Percentiles rank a stretch among this genome's conserved stretches.
phyloP scores from a whole-genome alignment of 495 filamentous ascomycete species.

The Aspergillus mulundensis region DNA sequence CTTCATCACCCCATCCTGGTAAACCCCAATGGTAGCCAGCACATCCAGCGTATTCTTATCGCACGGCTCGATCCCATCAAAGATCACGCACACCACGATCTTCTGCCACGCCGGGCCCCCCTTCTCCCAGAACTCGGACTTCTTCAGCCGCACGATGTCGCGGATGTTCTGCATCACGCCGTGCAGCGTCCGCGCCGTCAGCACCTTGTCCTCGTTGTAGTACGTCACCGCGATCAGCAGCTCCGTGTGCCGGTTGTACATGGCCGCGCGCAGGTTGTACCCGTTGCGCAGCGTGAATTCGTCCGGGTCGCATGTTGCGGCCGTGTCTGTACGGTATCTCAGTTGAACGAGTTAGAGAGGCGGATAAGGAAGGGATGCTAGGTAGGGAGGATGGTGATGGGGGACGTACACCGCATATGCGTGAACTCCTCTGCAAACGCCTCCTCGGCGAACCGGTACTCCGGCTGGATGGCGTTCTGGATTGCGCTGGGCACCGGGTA shows the following conservation, averaged over 20 bases:
- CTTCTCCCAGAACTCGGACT: constrained; percentile 98
- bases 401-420: constrained; percentile 77
- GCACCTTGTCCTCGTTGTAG: constrained; percentile 97
- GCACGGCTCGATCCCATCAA: constrained; percentile 94
- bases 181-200: constrained; percentile 88
- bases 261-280: constrained; percentile 93
- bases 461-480: constrained; percentile 87
- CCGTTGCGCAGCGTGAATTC: constrained; percentile 98
- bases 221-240: constrained; percentile 96
- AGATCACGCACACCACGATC: constrained; percentile 94
- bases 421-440: constrained; percentile 75
- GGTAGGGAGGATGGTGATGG: too few relatives aligned
- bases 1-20: constrained; percentile 98
- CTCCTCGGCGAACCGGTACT: constrained; percentile 71
- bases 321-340: constrained; percentile 73
- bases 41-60: constrained; percentile 96
- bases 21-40: constrained; percentile 89
- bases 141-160: constrained; percentile 96
- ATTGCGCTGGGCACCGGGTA: constrained; percentile 97
- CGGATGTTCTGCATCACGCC: constrained; percentile 98
- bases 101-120: constrained; percentile 99
- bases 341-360: too few relatives aligned
- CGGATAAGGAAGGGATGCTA: too few relatives aligned
- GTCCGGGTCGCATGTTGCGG: constrained; percentile 95
- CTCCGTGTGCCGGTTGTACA: constrained; percentile 99